Evolutionary conservation across 176 grass and related monocot genomes (phyloP).

Genomic region (Carex kokanica): DNA sequence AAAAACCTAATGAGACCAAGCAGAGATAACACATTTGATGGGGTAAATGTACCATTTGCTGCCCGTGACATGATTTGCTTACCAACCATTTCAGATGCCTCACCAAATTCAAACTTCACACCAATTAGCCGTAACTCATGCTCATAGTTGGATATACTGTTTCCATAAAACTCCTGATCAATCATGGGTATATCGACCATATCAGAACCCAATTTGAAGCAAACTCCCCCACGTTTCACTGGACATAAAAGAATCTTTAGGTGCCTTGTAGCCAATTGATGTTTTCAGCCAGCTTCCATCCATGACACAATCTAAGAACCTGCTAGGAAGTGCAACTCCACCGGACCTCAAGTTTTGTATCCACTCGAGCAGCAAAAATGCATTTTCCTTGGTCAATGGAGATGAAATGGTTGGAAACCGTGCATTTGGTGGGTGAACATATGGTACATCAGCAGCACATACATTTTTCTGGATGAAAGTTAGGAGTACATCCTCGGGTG

Average conservation of each 20-base stretch:
- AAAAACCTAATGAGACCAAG: conserved; percentile 64
- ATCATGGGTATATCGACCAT: conserved; percentile 67
- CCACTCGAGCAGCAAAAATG: conserved; percentile 62
- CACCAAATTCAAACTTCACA: conserved; percentile 49
- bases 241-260: conserved; percentile 53
- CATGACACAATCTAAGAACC: conserved; percentile 42
- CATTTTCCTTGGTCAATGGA: conserved; percentile 46
- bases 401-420: conserved; percentile 40
- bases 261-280: conserved; percentile 50
- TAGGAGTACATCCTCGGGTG: conserved; percentile 33
- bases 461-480: conserved; percentile 33
- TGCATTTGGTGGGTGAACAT: conserved; percentile 47
- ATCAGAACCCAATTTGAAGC: conserved; percentile 39
- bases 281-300: conserved; percentile 65
- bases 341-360: conserved; percentile 33
- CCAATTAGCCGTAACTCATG: conserved; percentile 49
- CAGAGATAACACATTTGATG: conserved; percentile 41
- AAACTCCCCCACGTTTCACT: conserved; percentile 41
- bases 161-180: conserved; percentile 46
- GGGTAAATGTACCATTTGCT: conserved; percentile 34
- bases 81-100: conserved; percentile 47
- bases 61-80: conserved; percentile 36
- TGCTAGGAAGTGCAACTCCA: conserved; percentile 4
- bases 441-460: conserved; percentile 43
- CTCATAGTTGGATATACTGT: conserved; percentile 34